Percentiles rank a stretch among this genome's conserved stretches.
These are phyloP conservation scores for Scytalidium sp. DNA, from an alignment of 2,329 filamentous ascomycete species.

Conservation along the genomic window DNA sequence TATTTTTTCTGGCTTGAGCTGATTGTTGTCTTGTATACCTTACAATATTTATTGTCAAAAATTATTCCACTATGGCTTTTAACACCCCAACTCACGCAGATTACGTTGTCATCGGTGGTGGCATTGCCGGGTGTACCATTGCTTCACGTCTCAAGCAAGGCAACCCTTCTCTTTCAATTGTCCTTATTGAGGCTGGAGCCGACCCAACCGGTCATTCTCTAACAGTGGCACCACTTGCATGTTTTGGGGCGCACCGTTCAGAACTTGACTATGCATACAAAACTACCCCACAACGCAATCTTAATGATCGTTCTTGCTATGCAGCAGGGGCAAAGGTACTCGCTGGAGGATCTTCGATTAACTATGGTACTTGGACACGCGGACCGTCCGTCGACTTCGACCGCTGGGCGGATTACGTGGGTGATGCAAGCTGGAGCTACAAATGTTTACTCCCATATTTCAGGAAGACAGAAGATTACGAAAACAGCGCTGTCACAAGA, in stretches of 20 bases:
- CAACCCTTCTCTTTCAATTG: constrained; percentile 23
- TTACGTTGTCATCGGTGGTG: constrained; percentile 43
- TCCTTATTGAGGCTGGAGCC: constrained; percentile 35
- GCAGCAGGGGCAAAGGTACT: constrained; percentile 35
- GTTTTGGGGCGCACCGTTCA: constrained; percentile 5
- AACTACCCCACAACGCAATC: constrained; percentile 25
- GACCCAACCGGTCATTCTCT: constrained; percentile 15
- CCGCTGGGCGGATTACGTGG: constrained; percentile 38
- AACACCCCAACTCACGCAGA: no score
- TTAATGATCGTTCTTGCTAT: constrained; percentile 22
- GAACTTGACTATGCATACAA: constrained; percentile 31
- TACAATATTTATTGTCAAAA: no score
- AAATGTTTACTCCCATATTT: constrained; percentile 44
- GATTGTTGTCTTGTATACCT: no score
- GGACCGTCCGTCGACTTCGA: constrained; percentile 36
- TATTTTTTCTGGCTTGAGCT: no score
- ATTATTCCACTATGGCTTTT: no score
- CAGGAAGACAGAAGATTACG: constrained; percentile 23
- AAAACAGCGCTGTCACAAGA: constrained; percentile 9
- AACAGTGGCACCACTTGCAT: not conserved
- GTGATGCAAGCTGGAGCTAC: constrained; percentile 43
- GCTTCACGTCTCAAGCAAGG: constrained; percentile 33
- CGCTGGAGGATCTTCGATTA: constrained; percentile 37
- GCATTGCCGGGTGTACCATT: constrained; percentile 42
- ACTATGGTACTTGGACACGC: constrained; percentile 21